phyloP scores from a whole-genome alignment of 108 stramenopile genomes.

The Halocafeteria seosinensis region DNA sequence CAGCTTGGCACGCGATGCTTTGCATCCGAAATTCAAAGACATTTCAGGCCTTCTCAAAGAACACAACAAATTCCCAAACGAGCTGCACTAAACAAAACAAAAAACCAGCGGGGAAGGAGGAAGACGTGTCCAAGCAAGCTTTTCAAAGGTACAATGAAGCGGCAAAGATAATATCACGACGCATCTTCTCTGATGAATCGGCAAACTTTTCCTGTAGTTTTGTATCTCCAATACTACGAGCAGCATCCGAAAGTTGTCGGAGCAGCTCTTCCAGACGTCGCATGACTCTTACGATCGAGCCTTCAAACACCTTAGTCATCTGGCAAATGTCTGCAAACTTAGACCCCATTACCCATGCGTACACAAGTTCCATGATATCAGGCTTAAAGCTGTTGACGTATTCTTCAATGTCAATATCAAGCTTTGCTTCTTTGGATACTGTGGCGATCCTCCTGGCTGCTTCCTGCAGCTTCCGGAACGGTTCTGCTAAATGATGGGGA shows the following conservation, averaged over 20 bases:
- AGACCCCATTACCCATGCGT: constrained; percentile 83
- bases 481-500: constrained; percentile 16
- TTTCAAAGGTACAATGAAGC: constrained; percentile 64
- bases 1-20: constrained; percentile 16
- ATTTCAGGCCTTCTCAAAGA: constrained; percentile 7
- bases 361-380: constrained; percentile 80
- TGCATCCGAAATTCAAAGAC: constrained; percentile 17
- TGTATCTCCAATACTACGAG: constrained; percentile 75
- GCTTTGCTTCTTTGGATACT: constrained; percentile 4
- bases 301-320: constrained; percentile 83
- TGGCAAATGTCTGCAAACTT: constrained; percentile 88
- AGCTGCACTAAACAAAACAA: too few relatives aligned
- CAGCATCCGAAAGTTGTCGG: constrained; percentile 71
- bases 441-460: constrained; percentile 16
- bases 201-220: constrained; percentile 79
- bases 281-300: constrained; percentile 80
- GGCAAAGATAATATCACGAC: constrained; percentile 94
- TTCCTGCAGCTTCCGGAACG: constrained; percentile 21
- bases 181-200: constrained; percentile 69
- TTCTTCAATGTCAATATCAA: constrained; percentile 38
- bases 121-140: background rate
- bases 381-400: constrained; percentile 60
- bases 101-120: too few relatives aligned
- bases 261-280: constrained; percentile 90
- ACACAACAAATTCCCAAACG: too few relatives aligned